Base-by-base conservation (phyloP, 2,329 filamentous ascomycete genomes). In the Rutstroemia sydowiana region DNA sequence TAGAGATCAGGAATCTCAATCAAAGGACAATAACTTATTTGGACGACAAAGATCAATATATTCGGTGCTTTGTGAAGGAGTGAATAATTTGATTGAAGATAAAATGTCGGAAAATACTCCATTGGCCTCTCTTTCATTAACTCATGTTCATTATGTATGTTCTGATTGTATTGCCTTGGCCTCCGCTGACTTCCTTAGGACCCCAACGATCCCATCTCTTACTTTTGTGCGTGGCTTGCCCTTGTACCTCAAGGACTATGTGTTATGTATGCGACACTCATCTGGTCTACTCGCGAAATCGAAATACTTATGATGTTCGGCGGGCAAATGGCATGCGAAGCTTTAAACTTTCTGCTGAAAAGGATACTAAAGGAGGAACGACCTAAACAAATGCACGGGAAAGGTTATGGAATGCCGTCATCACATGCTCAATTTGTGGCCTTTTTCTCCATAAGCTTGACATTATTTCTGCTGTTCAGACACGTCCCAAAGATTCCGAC, bases 371-470 rank as follows among this genome's bases (percentile, higher is more conserved):
- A 92, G 66, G 89, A 97, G 69, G 88, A 95, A 69, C 80, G 93
- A 45, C 93, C 93, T 26, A 79, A 76, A 57, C 85, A 85, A 81
- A 85, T 75, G 76, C 83, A 91, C 65, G 81, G 89, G 51, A 95
- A 95, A 69, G 93, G 93, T 58, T 98, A 98, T 66, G 95, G 93
- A 62, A 98, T 98, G 95, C 93, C 93, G 10, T 84, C 81, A 7
- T 96, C 91, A 34, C 93, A 98, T 71, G 87, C 93, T 8, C 93
- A 98, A 72, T 98, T 96, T 68, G 87, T 92, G 55, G 79, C 86
- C 51, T 98, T 89, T 74, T 97, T 95, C 78, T 85, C 88, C 53
- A 73, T 95, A 52, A 93, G 87, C 56, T 72, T 97, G 54, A 76
- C 81, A 21, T 75, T 98, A 18, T 97, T 97, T 73, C 77, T 98